Conservation (phyloP, 768 basidiomycete genomes). For the Antrodiella citrinella region DNA sequence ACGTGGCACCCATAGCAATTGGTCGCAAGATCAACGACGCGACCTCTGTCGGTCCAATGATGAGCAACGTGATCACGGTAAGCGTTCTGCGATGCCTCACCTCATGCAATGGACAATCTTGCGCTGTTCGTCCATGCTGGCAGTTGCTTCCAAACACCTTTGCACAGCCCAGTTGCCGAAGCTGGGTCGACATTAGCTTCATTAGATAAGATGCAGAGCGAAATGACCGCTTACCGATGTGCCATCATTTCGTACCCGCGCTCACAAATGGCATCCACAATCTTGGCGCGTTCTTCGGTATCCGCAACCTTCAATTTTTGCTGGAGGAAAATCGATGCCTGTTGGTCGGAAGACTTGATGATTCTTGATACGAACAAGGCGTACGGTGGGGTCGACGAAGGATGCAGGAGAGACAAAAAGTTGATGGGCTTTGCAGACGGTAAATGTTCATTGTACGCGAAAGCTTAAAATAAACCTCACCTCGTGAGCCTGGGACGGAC, state of each 20-base stretch:
- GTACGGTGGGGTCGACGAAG: constrained; percentile 80
- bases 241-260: constrained; percentile 92
- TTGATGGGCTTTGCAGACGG: constrained; percentile 89
- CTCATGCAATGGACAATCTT: constrained; percentile 86
- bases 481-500: constrained; percentile 36
- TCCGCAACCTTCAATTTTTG: constrained; percentile 88
- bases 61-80: not conserved
- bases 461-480: constrained; percentile 29
- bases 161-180: constrained; percentile 93
- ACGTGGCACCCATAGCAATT: constrained; percentile 90
- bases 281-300: constrained; percentile 65
- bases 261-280: constrained; percentile 79
- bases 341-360: constrained; percentile 85
- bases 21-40: constrained; percentile 79
- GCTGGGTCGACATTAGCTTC: constrained; percentile 27
- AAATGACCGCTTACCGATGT: constrained; percentile 45
- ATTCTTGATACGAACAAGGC: constrained; percentile 76
- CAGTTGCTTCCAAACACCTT: constrained; percentile 75
- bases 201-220: not conserved
- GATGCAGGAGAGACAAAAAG: constrained; percentile 78
- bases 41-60: constrained; percentile 40
- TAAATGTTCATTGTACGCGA: not conserved
- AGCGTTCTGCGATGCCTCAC: constrained; percentile 32
- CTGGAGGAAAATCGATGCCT: constrained; percentile 84
- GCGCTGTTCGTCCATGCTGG: constrained; percentile 62